Evolutionary conservation across 768 basidiomycete genomes (phyloP).

Genomic region (Boletus subparvulus): DNA sequence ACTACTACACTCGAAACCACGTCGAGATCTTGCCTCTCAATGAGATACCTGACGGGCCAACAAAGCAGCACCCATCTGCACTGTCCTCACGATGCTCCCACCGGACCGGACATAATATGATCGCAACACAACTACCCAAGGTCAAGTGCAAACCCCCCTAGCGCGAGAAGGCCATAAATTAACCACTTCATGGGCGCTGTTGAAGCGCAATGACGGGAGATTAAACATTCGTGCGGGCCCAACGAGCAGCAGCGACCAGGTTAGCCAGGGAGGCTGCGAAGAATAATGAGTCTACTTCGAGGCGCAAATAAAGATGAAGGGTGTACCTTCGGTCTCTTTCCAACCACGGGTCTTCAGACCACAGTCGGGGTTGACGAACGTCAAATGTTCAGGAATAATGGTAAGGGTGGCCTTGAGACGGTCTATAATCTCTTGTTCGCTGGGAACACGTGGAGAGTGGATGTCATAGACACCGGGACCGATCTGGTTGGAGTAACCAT

Average conservation of each 20-base stretch:
- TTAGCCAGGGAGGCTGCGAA: conserved; percentile 69
- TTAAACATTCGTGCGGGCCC: conserved; percentile 86
- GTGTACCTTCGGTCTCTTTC: conserved; percentile 87
- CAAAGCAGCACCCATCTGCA: conserved; percentile 23
- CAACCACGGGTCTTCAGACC: conserved; percentile 98
- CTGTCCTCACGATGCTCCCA: conserved; percentile 15
- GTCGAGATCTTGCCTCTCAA: conserved; percentile 25
- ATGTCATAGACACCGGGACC: conserved; percentile 99
- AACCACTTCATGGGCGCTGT: conserved; percentile 80
- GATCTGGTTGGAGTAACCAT: conserved; percentile 96
- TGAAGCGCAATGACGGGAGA: conserved; percentile 69
- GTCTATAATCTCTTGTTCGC: conserved; percentile 90
- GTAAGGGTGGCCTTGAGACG: conserved; percentile 82
- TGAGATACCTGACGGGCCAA: conserved; percentile 27
- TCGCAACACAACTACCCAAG: conserved; percentile 53
- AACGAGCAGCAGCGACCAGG: conserved; percentile 88
- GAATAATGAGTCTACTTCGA: conserved; percentile 7
- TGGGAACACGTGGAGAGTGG: conserved; percentile 97
- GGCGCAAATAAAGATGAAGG: neutral
- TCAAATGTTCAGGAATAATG: conserved; percentile 75
- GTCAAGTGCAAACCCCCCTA: conserved; percentile 44
- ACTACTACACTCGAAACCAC: conserved; percentile 45
- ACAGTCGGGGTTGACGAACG: conserved; percentile 97
- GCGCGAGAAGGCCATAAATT: conserved; percentile 44
- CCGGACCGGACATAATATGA: conserved; percentile 25